Evolutionary conservation across 495 filamentous ascomycete genomes (phyloP).

Genomic region (Polyplosphaeria fusca): DNA sequence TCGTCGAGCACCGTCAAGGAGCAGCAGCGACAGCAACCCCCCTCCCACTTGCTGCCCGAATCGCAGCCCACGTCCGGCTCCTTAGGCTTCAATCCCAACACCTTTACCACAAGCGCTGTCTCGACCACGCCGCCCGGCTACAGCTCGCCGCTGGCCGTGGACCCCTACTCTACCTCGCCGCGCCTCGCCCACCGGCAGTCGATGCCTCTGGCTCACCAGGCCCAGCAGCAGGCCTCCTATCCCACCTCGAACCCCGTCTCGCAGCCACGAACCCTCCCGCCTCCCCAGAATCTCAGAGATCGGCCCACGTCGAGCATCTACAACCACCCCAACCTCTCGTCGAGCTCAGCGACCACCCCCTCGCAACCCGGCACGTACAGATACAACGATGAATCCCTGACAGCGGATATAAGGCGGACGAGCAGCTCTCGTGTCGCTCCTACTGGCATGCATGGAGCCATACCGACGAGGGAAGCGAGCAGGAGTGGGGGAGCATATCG

Average conservation of each 20-base stretch:
- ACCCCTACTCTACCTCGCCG: constrained; percentile 12
- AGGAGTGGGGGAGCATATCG: constrained; percentile 63
- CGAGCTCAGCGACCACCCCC: constrained; percentile 31
- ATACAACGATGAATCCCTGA: constrained; percentile 40
- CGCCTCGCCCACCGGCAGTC: constrained; percentile 37
- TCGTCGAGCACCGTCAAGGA: constrained; percentile 36
- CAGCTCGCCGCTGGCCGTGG: constrained; percentile 16
- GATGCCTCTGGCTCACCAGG: constrained; percentile 40
- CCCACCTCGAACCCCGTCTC: constrained; percentile 35
- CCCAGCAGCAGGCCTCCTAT: constrained; percentile 43
- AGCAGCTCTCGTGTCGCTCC: constrained; percentile 61
- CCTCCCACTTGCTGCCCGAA: constrained; percentile 16
- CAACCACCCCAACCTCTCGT: constrained; percentile 41
- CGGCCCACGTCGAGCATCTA: constrained; percentile 41
- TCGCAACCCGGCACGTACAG: constrained; percentile 38
- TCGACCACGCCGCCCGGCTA: constrained; percentile 11
- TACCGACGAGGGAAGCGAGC: constrained; percentile 66
- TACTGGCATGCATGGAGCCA: constrained; percentile 59
- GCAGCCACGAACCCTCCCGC: constrained; percentile 25
- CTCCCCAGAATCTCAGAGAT: constrained; percentile 1
- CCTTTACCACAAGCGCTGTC: constrained; percentile 37
- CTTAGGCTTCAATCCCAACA: constrained; percentile 43
- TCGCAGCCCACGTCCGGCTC: constrained; percentile 31
- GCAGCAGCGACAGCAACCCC: neutral
- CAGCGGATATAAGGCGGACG: constrained; percentile 55